A percentile compares a stretch with the other conserved stretches of the same genome.
Evolutionary conservation across 75 land plant genomes (phyloP).

Genomic region (Cunninghamia lanceolata): DNA sequence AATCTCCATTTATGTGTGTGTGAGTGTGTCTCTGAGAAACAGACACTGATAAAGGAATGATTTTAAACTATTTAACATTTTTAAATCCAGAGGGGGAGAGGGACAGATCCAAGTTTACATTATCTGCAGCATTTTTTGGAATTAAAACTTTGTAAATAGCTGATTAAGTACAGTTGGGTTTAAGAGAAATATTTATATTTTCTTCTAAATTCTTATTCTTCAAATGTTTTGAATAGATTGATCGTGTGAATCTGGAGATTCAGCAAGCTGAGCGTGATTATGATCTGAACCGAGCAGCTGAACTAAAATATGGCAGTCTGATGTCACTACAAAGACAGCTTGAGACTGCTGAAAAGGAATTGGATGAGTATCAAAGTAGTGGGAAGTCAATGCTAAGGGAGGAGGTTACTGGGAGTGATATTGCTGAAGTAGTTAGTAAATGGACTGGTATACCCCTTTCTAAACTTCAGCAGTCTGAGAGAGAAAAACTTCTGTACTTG

Average conservation of each 20-base stretch:
- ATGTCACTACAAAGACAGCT: conserved; percentile 67
- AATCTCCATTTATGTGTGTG: background rate
- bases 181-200: background rate
- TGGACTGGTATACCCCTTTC: conserved; percentile 97
- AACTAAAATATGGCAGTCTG: conserved; percentile 88
- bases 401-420: conserved; percentile 86
- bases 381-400: conserved; percentile 87
- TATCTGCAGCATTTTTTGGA: background rate
- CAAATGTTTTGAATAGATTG: conserved; percentile 46
- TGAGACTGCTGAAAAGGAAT: conserved; percentile 76
- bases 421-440: conserved; percentile 90
- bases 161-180: background rate
- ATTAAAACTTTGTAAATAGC: background rate
- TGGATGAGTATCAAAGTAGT: conserved; percentile 61
- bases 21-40: background rate
- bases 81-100: background rate
- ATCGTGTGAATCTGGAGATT: conserved; percentile 83
- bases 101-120: background rate
- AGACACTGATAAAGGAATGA: background rate
- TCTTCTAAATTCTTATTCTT: background rate
- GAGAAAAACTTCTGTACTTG: conserved; percentile 73
- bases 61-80: background rate
- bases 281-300: conserved; percentile 89
- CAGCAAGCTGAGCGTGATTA: conserved; percentile 91
- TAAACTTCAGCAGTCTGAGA: conserved; percentile 87